Conservation (phyloP, 768 basidiomycete species). For the Auricularia cornea region DNA sequence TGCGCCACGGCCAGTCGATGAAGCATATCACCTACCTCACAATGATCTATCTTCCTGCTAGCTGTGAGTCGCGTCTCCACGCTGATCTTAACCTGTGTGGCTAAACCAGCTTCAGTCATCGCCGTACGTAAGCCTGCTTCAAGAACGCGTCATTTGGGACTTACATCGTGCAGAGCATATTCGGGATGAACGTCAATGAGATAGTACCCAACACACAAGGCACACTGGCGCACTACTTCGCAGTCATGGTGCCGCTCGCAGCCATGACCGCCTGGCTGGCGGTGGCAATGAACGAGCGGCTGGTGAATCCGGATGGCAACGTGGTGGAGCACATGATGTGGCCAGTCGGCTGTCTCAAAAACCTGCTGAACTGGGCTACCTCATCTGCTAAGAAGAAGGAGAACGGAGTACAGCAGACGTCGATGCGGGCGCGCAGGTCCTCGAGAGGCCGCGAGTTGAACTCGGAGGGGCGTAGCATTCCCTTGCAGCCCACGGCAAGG, state of each 20-base stretch:
- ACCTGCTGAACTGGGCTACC: no score
- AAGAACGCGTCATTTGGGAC: slow-evolving; percentile 12
- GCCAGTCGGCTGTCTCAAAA: no score
- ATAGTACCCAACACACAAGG: slow-evolving; percentile 24
- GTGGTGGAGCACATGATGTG: no score
- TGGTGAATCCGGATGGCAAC: no score
- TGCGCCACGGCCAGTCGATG: slow-evolving; percentile 35
- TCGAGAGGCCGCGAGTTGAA: no score
- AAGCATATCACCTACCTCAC: slow-evolving; percentile 41
- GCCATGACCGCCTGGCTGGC: slow-evolving; percentile 43
- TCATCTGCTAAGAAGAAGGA: no score
- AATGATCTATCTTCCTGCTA: slow-evolving; percentile 54
- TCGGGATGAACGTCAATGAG: slow-evolving; percentile 49
- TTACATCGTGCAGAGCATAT: slow-evolving; percentile 35
- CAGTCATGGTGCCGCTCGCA: slow-evolving; percentile 38
- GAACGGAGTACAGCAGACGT: no score
- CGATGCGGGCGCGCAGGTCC: no score
- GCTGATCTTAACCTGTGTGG: no score
- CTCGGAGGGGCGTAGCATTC: no score
- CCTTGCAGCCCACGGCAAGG: no score
- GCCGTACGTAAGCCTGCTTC: not conserved
- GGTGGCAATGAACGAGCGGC: slow-evolving; percentile 14
- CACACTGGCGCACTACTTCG: slow-evolving; percentile 33
- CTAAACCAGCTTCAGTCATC: not conserved
- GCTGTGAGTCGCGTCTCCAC: slow-evolving; percentile 20